These are phyloP conservation scores for Tetragonia tetragonoides DNA, from an alignment of 148 eudicot species.

Conservation along the genomic window DNA sequence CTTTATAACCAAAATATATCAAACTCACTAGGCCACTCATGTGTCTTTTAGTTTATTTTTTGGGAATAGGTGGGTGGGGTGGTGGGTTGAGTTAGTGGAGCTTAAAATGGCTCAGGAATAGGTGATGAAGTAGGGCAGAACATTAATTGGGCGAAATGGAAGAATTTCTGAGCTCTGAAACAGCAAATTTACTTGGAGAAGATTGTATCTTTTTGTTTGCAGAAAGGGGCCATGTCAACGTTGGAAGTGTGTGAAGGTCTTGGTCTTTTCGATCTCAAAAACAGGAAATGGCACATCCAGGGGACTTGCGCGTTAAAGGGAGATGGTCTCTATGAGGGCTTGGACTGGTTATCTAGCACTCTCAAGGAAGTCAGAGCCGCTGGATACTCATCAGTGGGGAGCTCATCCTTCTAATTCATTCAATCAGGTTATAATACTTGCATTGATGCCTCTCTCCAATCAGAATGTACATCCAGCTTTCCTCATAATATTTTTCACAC, in stretches of 20 bases:
- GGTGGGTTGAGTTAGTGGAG: not conserved
- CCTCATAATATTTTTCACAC: not conserved
- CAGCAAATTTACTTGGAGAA: not conserved
- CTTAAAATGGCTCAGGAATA: not conserved
- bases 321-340: constrained; percentile 96
- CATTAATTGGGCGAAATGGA: no score
- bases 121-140: not conserved
- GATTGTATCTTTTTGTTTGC: constrained; percentile 14
- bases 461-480: not conserved
- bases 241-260: constrained; percentile 95
- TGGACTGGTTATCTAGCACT: constrained; percentile 95
- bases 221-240: constrained; percentile 99
- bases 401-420: constrained; percentile 49
- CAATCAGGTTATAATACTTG: constrained; percentile 34
- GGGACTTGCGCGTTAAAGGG: constrained; percentile 96
- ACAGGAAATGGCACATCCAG: constrained; percentile 98
- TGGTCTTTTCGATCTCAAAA: constrained; percentile 81
- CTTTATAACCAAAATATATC: not conserved
- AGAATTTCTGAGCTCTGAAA: not conserved
- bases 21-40: not conserved
- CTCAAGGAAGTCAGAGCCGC: constrained; percentile 87
- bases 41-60: no score
- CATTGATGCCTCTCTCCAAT: not conserved
- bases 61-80: no score
- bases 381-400: constrained; percentile 78